Evolutionary conservation across 345 rosid species (phyloP), one percentile per base, ranked within the genome.

Genomic region (Bruguiera parviflora): DNA sequence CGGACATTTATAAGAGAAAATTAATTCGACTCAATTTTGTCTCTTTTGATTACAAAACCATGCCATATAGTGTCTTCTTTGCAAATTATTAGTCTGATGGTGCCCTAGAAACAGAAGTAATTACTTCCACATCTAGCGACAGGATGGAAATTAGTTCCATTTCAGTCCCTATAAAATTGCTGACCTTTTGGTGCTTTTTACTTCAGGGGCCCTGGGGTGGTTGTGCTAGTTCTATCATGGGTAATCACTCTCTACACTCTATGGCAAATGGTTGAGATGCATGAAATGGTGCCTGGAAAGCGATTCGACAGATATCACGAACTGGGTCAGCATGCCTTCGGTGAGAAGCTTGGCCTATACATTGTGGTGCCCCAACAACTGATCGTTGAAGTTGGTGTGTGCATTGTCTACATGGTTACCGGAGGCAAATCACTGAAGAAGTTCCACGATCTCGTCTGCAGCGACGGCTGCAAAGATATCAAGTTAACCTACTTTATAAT

Each of bases 181-280:
- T 2, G 20, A n/a, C n/a, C 8, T 31, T 27, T 46, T 59, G 19
- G 8, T 68, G 5, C 19, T n/a, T 69, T 28, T 20, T 18, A 5
- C 6, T 57, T 18, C 71, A 75, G 79, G 79, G 79, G 79, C 55
- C 79, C 79, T 22, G 79, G 79, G 2, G 79, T 76, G 11, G 79
- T 51, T 28, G 64, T 71, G 43, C 57, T 76, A 2, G 53, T 76
- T 3, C 37, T 76, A 2, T 76, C 79, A 25, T 76, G 79, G 79
- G 3, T 76, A 9, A 76, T 76, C 58, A 76, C 79, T 0, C 49
- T 76, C 1, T 76, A 76, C 72, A 76, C 79, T 1, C 56, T 76
- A 37, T 76, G 79, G 79, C 79, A 76, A 62, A 76, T 76, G 79
- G 79, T 76, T 27, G 79, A 76, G 72, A 76, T 76, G 79, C 79